Evolutionary conservation across 2,329 filamentous ascomycete species (phyloP), one percentile per base, ranked within the genome.

Genomic region (Talaromyces sp.): DNA sequence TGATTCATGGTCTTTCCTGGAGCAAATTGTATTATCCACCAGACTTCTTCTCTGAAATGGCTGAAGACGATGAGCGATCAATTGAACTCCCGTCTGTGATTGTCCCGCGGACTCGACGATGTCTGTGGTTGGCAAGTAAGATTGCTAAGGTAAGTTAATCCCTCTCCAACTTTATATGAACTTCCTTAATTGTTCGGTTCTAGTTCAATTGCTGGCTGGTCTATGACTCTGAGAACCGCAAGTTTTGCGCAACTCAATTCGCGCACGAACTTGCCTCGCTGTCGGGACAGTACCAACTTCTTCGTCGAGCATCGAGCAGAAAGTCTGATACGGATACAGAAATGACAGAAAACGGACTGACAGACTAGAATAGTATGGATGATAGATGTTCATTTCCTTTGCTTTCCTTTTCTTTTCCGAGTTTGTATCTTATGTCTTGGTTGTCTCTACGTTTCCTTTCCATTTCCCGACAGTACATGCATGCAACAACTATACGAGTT

Each of bases 1-100:
- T 78, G 1, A 78, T 85, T 7, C 77, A 82, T 22, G 84, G 84
- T 1, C 74, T 81, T 58, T 66, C 81, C 22, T 84, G 81, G 78
- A 78, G 76, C 53, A 73, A 79, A 60, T 43, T 64, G 0, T 78
- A 76, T 55, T 82, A 80, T 59, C 79, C 80, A 0, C 61, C 73
- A 1, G 68, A 71, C 3, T 85, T 82, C 72, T 85, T 86, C 62
- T 61, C 70, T 2, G 70, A 72, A 1, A 73, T 77, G 51, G 72
- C 76, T 37, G 81, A 84, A 59, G 81, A 85, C 48, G 80, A 84
- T 46, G 81, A 82, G 58, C 73, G 82, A 3, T 72, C 75, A 36
- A 71, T 81, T 15, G 81, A 84, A 63, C 68, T 77, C 4, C 73
- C 77, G 1, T 80, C 77, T 21, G 78, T 80, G 36, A 73, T 75